A percentile compares a stretch with the other conserved stretches of the same genome.
Evolutionary conservation across 805 yeast species (phyloP).

Genomic region (Pichia paraexigua): DNA sequence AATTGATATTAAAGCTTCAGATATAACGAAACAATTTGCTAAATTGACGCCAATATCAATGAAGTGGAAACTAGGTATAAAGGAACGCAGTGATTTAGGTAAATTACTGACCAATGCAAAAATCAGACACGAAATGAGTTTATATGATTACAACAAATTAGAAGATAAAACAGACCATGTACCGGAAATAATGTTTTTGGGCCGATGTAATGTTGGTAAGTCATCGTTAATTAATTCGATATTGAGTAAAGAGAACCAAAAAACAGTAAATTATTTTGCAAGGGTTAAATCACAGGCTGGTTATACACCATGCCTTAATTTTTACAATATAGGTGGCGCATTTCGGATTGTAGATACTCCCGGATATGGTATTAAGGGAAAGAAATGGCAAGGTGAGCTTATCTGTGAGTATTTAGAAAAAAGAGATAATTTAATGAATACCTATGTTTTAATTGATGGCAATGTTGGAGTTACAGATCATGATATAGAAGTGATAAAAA

Average conservation of each 20-base stretch:
- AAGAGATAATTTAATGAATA: slow-evolving; percentile 46
- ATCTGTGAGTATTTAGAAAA: slow-evolving; percentile 54
- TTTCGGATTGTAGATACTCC: slow-evolving; percentile 77
- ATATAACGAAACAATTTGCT: slow-evolving; percentile 13
- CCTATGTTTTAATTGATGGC: slow-evolving; percentile 56
- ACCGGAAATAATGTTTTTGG: slow-evolving; percentile 73
- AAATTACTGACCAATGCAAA: slow-evolving; percentile 40
- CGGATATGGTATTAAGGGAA: slow-evolving; percentile 78
- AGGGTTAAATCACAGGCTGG: slow-evolving; percentile 29
- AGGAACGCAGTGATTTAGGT: slow-evolving; percentile 14
- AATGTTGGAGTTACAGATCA: slow-evolving; percentile 49
- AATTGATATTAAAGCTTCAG: slow-evolving; percentile 14
- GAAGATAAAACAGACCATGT: slow-evolving; percentile 19
- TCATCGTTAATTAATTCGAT: slow-evolving; percentile 65
- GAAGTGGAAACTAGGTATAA: slow-evolving; percentile 1
- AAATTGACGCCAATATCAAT: slow-evolving; percentile 7
- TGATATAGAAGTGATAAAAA: slow-evolving; percentile 46
- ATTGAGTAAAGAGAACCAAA: slow-evolving; percentile 32
- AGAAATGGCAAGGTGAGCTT: slow-evolving; percentile 57
- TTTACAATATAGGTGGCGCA: slow-evolving; percentile 57
- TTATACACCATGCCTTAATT: slow-evolving; percentile 56
- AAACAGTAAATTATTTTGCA: slow-evolving; percentile 32
- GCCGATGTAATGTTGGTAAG: slow-evolving; percentile 81
- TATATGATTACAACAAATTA: slow-evolving; percentile 31
- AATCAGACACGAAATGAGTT: slow-evolving; percentile 53